These are phyloP conservation scores for Pleurotus tuber-regium DNA, from an alignment of 768 basidiomycete species.

Conservation along the genomic window DNA sequence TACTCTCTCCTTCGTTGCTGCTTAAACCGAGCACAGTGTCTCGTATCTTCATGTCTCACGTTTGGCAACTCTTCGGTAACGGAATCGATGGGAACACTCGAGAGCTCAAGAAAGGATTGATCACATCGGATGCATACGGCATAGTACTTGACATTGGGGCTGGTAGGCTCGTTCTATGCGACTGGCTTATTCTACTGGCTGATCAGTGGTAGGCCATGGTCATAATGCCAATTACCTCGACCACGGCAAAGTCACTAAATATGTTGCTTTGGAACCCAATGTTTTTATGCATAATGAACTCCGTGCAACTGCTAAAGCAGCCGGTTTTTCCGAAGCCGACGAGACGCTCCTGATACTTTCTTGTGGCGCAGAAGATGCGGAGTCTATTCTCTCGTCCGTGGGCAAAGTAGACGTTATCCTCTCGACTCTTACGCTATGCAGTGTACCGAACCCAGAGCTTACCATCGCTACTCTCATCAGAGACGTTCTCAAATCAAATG, in stretches of 20 bases:
- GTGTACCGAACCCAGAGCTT: slow-evolving; percentile 52
- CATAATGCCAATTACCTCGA: slow-evolving; percentile 65
- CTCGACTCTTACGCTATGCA: slow-evolving; percentile 65
- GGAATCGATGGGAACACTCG: slow-evolving; percentile 42
- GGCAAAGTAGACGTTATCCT: slow-evolving; percentile 56
- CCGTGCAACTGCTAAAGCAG: slow-evolving; percentile 41
- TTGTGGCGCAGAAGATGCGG: slow-evolving; percentile 61
- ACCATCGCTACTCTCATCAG: slow-evolving; percentile 44
- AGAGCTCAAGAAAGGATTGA: slow-evolving; percentile 42
- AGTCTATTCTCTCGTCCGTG: slow-evolving; percentile 39
- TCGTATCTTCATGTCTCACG: slow-evolving; percentile 52
- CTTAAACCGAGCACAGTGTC: slow-evolving; percentile 45
- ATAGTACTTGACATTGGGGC: slow-evolving; percentile 69
- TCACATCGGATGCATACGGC: slow-evolving; percentile 54
- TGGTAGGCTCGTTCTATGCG: slow-evolving; percentile 34
- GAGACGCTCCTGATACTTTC: slow-evolving; percentile 57
- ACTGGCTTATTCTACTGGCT: slow-evolving; percentile 8
- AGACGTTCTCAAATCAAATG: slow-evolving; percentile 61
- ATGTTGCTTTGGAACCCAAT: slow-evolving; percentile 76
- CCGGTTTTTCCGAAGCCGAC: slow-evolving; percentile 51
- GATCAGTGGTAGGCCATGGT: slow-evolving; percentile 47
- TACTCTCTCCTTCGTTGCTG: slow-evolving; percentile 40
- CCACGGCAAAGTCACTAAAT: slow-evolving; percentile 48
- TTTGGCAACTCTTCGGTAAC: slow-evolving; percentile 53
- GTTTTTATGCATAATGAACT: slow-evolving; percentile 57